phyloP scores from a whole-genome alignment of 108 stramenopile species.

The Cyclotella cryptica region DNA sequence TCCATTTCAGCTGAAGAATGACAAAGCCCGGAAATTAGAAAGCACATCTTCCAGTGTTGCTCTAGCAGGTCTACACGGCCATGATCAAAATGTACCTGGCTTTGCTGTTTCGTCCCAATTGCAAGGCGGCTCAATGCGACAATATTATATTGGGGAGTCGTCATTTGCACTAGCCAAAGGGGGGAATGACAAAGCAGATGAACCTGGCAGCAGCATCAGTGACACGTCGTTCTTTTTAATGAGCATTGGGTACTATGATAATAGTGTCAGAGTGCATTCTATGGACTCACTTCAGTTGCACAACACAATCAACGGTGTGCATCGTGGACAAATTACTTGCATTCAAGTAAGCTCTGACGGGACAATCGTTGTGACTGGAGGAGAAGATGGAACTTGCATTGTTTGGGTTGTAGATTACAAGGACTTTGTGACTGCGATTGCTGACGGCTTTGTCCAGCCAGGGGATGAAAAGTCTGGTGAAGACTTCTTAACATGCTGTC shows the following conservation, averaged over 20 bases:
- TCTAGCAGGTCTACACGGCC: conserved; percentile 17
- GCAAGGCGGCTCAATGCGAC: background rate
- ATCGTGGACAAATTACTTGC: conserved; percentile 75
- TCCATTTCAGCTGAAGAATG: conserved; percentile 59
- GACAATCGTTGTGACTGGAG: conserved; percentile 75
- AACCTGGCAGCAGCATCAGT: conserved; percentile 32
- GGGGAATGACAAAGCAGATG: conserved; percentile 54
- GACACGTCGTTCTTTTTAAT: conserved; percentile 66
- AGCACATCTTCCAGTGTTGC: conserved; percentile 41
- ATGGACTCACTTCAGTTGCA: conserved; percentile 62
- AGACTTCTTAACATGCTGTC: conserved; percentile 59
- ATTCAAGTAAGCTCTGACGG: conserved; percentile 68
- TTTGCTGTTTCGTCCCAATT: background rate
- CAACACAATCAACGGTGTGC: conserved; percentile 64
- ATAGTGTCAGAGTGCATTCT: conserved; percentile 75
- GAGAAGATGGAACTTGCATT: conserved; percentile 80
- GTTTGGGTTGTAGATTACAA: conserved; percentile 84
- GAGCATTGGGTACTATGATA: conserved; percentile 82
- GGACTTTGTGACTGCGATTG: conserved; percentile 68
- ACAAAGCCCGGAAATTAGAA: conserved; percentile 59
- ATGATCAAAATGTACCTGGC: conserved; percentile 39
- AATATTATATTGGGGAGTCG: conserved; percentile 60
- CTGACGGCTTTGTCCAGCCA: conserved; percentile 79
- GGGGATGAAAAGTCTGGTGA: conserved; percentile 47
- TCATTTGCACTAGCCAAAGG: conserved; percentile 78